phyloP scores from a whole-genome alignment of 768 basidiomycete genomes.

The Macrolepiota dolichaula region DNA sequence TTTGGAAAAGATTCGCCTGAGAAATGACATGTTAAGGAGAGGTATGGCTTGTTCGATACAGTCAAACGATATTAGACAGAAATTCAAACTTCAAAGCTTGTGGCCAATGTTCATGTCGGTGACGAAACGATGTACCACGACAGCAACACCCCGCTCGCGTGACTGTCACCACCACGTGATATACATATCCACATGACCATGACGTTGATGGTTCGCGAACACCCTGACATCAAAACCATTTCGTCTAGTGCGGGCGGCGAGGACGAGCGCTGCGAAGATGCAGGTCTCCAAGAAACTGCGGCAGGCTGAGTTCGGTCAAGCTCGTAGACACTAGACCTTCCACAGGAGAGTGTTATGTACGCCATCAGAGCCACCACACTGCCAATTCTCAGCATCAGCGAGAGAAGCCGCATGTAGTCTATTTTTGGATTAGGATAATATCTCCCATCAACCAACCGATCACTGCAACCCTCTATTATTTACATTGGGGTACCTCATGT shows the following conservation, averaged over 20 bases:
- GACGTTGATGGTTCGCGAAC: neutral
- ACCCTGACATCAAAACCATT: neutral
- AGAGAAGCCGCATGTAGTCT: neutral
- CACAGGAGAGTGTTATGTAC: neutral
- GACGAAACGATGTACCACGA: neutral
- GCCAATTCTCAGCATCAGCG: neutral
- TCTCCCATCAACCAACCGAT: neutral
- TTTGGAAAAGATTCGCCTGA: constrained; percentile 29
- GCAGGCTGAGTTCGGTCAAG: neutral
- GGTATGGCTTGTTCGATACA: neutral
- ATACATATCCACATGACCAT: neutral
- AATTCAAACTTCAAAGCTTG: neutral
- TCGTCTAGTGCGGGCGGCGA: too few relatives aligned
- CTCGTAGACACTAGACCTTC: neutral
- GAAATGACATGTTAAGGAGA: constrained; percentile 20
- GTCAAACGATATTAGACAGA: neutral
- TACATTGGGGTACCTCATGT: neutral
- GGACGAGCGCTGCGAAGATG: too few relatives aligned
- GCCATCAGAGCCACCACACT: constrained; percentile 8
- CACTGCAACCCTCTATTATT: neutral
- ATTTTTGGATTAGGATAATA: neutral
- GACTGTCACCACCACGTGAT: neutral
- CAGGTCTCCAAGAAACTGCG: neutral
- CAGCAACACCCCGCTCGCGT: neutral
- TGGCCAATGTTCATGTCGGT: constrained; percentile 6